phyloP scores from a whole-genome alignment of 768 basidiomycete species.

The Tulasnella sp. region DNA sequence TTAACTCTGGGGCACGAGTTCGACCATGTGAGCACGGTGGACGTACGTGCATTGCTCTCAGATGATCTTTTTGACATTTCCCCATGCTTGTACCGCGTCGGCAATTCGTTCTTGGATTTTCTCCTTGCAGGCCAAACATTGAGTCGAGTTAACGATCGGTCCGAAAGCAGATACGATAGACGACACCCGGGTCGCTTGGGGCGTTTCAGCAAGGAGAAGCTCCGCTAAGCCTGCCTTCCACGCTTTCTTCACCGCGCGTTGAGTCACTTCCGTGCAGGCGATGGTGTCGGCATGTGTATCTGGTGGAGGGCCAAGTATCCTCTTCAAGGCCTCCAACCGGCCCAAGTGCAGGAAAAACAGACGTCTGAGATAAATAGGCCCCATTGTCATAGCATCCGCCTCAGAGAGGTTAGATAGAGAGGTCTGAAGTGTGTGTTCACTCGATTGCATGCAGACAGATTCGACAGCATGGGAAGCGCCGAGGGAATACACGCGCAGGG shows the following conservation, averaged over 20 bases:
- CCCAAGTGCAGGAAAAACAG: slow-evolving; percentile 85
- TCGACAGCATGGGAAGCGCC: slow-evolving; percentile 68
- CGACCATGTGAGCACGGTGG: background rate
- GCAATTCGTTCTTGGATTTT: slow-evolving; percentile 14
- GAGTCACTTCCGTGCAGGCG: slow-evolving; percentile 27
- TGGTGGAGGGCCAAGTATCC: slow-evolving; percentile 52
- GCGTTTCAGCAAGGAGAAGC: background rate
- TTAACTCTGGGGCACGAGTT: background rate
- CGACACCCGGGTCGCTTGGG: background rate
- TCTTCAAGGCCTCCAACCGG: slow-evolving; percentile 77
- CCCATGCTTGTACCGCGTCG: slow-evolving; percentile 11
- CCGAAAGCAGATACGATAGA: background rate
- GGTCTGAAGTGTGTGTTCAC: slow-evolving; percentile 70
- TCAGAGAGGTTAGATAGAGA: slow-evolving; percentile 70
- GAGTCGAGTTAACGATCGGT: background rate
- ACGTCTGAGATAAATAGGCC: slow-evolving; percentile 75
- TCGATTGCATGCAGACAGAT: slow-evolving; percentile 74
- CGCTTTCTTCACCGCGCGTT: slow-evolving; percentile 19
- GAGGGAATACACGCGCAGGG: slow-evolving; percentile 72
- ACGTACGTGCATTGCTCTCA: background rate
- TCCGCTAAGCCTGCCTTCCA: slow-evolving; percentile 33
- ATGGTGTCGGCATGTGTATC: background rate
- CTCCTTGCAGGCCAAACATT: slow-evolving; percentile 22
- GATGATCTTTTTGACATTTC: slow-evolving; percentile 5
- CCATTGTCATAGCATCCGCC: slow-evolving; percentile 68